Evolutionary conservation across 495 filamentous ascomycete species (phyloP), one percentile per base, ranked within the genome.

Genomic region (Xylaria cubensis): DNA sequence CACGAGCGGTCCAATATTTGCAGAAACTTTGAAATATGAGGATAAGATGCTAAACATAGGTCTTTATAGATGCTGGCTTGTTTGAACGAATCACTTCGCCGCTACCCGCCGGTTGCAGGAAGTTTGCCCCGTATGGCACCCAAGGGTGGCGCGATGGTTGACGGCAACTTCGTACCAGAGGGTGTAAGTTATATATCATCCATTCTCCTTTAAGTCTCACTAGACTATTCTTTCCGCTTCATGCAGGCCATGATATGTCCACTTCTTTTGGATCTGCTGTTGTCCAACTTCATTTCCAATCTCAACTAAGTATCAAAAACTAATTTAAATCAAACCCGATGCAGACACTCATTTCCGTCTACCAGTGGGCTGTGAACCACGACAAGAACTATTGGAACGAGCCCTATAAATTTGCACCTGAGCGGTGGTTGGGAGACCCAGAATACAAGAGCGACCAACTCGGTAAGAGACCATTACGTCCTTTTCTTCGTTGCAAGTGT

Each of bases 41-140:
- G n/a, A 19, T 4, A n/a, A 36, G 17, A 39, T 9, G 41, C 69
- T 71, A 5, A 71, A 61, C 8, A 0, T 36, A 7, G 8, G 44
- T 34, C 10, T 41, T 12, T n/a, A 13, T 46, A 71, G 76, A 77
- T 91, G 74, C 73, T 86, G 19, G 89, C 89, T 12, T 84, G 83
- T 58, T 77, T 91, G 0, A 81, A 89, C 51, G 90, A 92, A 74
- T 80, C 82, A 0, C 75, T 92, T 61, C 85, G 90, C 1, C 81
- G 88, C 67, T 89, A 89, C 72, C 88, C 90, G 8, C 89, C 90
- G 0, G 81, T 87, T 10, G 80, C 87, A 0, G 80, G 64, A 24
- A 84, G 80, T 0, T 69, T 87, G 6, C 84, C 85, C 5, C 80
- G 89, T 0, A 69, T 82, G 0, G 80, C 80, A 6, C 84, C 87